These are phyloP conservation scores for Skeletonema potamos DNA, from an alignment of 108 stramenopile species.

Conservation along the genomic window DNA sequence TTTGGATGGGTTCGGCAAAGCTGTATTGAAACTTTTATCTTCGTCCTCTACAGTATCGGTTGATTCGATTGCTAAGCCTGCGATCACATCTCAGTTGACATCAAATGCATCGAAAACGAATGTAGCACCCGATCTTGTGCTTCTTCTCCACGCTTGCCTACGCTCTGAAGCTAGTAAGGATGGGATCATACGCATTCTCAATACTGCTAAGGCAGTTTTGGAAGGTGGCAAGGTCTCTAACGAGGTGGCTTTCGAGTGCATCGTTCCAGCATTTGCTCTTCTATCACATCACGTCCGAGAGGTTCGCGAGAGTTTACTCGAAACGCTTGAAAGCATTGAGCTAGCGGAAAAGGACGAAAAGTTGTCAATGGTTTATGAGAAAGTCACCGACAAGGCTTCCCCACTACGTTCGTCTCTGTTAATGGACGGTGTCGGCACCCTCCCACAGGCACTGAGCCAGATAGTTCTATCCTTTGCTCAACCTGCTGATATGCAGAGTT, in stretches of 20 bases:
- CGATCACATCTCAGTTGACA: conserved; percentile 16
- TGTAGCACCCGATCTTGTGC: conserved; percentile 7
- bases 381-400: conserved; percentile 46
- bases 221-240: conserved; percentile 8
- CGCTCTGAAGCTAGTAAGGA: conserved; percentile 20
- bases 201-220: conserved; percentile 22
- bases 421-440: conserved; percentile 48
- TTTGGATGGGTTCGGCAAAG: conserved; percentile 7
- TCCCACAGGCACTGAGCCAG: conserved; percentile 43
- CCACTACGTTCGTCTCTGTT: conserved; percentile 45
- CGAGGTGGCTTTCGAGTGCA: conserved; percentile 20
- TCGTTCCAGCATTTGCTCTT: conserved; percentile 54
- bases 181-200: conserved; percentile 41
- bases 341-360: conserved; percentile 13
- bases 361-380: conserved; percentile 35
- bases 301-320: conserved; percentile 46
- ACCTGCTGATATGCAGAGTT: conserved; percentile 14
- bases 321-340: conserved; percentile 45
- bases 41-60: conserved; percentile 16
- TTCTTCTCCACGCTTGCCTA: conserved; percentile 26
- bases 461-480: conserved; percentile 28
- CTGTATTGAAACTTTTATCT: conserved; percentile 24
- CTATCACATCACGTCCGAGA: conserved; percentile 38
- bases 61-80: conserved; percentile 29
- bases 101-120: not conserved